These are phyloP conservation scores for Carpinus viminea DNA, from an alignment of 306 rosid genomes.

Conservation along the genomic window DNA sequence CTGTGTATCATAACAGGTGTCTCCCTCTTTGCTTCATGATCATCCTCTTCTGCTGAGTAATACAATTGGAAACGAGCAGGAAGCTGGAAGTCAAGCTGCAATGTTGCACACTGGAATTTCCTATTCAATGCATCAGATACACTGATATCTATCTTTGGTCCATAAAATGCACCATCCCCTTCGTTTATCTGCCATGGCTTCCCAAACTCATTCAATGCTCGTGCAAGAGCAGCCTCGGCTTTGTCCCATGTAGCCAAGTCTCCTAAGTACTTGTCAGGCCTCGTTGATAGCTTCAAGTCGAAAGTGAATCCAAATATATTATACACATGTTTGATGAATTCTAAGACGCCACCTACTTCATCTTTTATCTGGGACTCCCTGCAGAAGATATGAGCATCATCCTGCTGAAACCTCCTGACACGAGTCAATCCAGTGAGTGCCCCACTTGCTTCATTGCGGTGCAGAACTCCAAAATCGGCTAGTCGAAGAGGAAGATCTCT, in stretches of 20 bases:
- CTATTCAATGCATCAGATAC: conserved; percentile 89
- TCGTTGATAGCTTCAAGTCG: conserved; percentile 89
- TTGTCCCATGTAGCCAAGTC: conserved; percentile 80
- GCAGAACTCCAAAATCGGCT: conserved; percentile 98
- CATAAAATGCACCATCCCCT: conserved; percentile 96
- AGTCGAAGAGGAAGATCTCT: conserved; percentile 96
- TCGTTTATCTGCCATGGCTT: conserved; percentile 94
- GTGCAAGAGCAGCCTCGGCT: conserved; percentile 85
- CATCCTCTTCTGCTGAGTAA: conserved; percentile 78
- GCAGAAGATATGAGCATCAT: conserved; percentile 96
- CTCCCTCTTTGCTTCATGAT: conserved; percentile 76
- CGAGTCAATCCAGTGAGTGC: conserved; percentile 97
- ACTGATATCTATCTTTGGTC: conserved; percentile 91
- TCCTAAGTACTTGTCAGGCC: conserved; percentile 89
- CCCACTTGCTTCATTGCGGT: conserved; percentile 98
- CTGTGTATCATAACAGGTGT: conserved; percentile 93
- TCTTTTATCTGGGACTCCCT: conserved; percentile 93
- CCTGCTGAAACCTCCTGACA: conserved; percentile 97
- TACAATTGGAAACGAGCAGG: conserved; percentile 85
- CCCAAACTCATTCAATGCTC: conserved; percentile 81
- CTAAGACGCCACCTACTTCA: conserved; percentile 73
- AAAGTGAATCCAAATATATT: conserved; percentile 80
- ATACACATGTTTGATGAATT: conserved; percentile 69
- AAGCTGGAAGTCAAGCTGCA: conserved; percentile 95
- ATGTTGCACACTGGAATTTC: conserved; percentile 93